Evolutionary conservation across 495 filamentous ascomycete species (phyloP).

Genomic region (Aspergillus bridgeri): DNA sequence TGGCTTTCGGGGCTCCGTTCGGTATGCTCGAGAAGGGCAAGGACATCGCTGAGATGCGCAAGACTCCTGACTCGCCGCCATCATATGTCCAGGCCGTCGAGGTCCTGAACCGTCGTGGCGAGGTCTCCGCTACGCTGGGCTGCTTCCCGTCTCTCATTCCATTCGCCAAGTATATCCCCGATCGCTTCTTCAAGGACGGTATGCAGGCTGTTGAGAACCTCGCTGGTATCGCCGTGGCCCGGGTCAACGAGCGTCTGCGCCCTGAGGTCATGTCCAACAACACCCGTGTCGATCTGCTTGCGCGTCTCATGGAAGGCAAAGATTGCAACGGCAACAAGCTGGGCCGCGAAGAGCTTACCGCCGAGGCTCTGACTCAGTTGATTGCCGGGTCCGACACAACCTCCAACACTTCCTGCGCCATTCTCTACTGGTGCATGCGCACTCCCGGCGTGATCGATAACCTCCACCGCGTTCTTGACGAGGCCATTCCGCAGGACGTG

Average conservation of each 20-base stretch:
- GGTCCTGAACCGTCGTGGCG: slow-evolving; percentile 54
- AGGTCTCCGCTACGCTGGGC: slow-evolving; percentile 50
- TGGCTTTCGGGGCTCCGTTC: slow-evolving; percentile 54
- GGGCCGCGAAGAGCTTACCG: slow-evolving; percentile 74
- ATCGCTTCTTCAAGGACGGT: slow-evolving; percentile 50
- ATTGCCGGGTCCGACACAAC: slow-evolving; percentile 92
- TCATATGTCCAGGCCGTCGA: slow-evolving; percentile 50
- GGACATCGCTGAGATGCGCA: slow-evolving; percentile 60
- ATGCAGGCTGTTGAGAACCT: slow-evolving; percentile 48
- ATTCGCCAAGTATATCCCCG: slow-evolving; percentile 50
- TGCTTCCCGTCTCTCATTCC: slow-evolving; percentile 45
- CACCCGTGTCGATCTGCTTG: slow-evolving; percentile 74
- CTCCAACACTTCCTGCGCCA: slow-evolving; percentile 82
- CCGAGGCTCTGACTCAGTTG: slow-evolving; percentile 84
- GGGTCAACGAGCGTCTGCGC: slow-evolving; percentile 70
- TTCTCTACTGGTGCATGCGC: slow-evolving; percentile 70
- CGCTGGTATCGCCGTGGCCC: slow-evolving; percentile 68
- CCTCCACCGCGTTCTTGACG: slow-evolving; percentile 70
- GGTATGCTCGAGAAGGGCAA: slow-evolving; percentile 51
- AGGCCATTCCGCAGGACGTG: slow-evolving; percentile 54
- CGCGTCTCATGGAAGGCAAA: slow-evolving; percentile 80
- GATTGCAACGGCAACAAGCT: slow-evolving; percentile 74
- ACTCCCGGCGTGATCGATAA: slow-evolving; percentile 70
- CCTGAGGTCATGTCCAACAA: slow-evolving; percentile 53
- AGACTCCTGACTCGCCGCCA: slow-evolving; percentile 38